Base-by-base conservation (phyloP, 176 grass and related monocot species). In the Ananas comosus region DNA sequence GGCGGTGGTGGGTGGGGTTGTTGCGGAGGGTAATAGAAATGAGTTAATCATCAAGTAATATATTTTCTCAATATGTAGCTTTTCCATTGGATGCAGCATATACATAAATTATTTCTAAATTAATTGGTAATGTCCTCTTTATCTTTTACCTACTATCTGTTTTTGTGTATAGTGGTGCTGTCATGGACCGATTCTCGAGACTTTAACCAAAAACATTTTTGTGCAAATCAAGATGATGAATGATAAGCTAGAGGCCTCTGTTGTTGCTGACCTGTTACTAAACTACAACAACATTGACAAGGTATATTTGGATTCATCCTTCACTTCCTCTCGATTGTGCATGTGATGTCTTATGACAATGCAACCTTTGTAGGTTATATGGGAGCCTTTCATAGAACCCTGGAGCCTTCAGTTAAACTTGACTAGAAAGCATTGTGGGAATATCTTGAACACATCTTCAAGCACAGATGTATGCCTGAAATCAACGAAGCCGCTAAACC, bases 271-370 rank as follows among this genome's bases (percentile, higher is more conserved):
- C 74, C 80, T 96, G 74, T 75, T 96, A 80, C 66, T 96, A 82
- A 96, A 96, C 67, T 96, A 96, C 79, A 96, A 92, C 66, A 96
- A 96, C 33, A 92, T 96, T 77, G 93, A 96, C 72, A 96, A 96
- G 93, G 93, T 92, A 87, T 82, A 74, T 5, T 79, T 53, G 64
- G 71, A 73, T 13, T 82, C 57, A 5, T 14, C 22, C 2, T 80
- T 22, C 25, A 48, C 58, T 10, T 48, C 49, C 42, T 73, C 11
- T 33, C 29, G 4, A 28, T 61, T 63, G 16, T 49, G 28, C 16
- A 19, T 72, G 56, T 73, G 49, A 10, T 77, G 64, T 61, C 71
- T 71, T 70, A 65, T 72, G 22, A 75, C 53, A 74, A 74, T 73
- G 53, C 66, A 24, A 67, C 63, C 10, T 22, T 19, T 85, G 49